These are phyloP conservation scores for Boechera stricta DNA, from an alignment of 345 rosid genomes.

Conservation along the genomic window DNA sequence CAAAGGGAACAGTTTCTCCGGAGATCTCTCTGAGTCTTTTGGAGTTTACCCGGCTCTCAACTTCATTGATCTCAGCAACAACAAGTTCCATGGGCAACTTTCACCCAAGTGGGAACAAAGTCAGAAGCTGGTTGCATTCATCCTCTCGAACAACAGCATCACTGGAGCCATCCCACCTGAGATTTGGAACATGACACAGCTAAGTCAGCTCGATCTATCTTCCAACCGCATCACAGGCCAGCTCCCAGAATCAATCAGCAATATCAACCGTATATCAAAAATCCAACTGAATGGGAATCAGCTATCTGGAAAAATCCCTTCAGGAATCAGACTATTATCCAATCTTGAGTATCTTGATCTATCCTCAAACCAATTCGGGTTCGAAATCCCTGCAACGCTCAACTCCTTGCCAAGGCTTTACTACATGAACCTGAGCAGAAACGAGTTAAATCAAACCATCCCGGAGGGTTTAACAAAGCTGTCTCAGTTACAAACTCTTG, in stretches of 20 bases:
- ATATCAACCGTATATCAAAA: conserved; percentile 14
- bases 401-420: conserved; percentile 28
- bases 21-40: conserved; percentile 48
- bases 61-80: conserved; percentile 50
- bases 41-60: conserved; percentile 49
- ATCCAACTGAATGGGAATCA: conserved; percentile 39
- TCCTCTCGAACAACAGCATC: conserved; percentile 42
- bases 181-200: conserved; percentile 43
- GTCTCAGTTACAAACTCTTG: conserved; percentile 26
- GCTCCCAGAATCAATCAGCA: conserved; percentile 38
- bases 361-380: conserved; percentile 46
- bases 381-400: conserved; percentile 34
- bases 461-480: conserved; percentile 48
- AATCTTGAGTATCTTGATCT: conserved; percentile 44
- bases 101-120: conserved; percentile 51
- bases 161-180: conserved; percentile 50
- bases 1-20: conserved; percentile 44
- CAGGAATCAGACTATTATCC: conserved; percentile 38
- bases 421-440: conserved; percentile 48
- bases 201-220: conserved; percentile 42
- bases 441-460: conserved; percentile 38
- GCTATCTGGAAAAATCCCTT: conserved; percentile 42
- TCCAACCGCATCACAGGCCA: conserved; percentile 41
- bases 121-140: conserved; percentile 43
- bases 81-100: conserved; percentile 49